A percentile compares a stretch with the other conserved stretches of the same genome.
These are phyloP conservation scores for Suhomyces ambrosiae DNA, from an alignment of 1,139 yeast species.

Conservation along the genomic window DNA sequence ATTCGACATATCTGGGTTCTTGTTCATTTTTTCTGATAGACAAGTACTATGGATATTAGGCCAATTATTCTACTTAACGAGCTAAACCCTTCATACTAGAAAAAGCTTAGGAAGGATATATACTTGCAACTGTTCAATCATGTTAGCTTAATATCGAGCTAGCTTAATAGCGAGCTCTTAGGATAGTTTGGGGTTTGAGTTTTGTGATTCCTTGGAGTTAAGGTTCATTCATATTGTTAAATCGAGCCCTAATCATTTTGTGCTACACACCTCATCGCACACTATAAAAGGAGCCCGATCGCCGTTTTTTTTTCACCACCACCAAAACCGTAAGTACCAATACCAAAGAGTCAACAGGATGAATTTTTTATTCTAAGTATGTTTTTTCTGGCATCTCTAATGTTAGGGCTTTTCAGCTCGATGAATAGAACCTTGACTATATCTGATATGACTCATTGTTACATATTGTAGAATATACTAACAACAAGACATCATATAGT, in stretches of 20 bases:
- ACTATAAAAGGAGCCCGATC: conserved; percentile 7
- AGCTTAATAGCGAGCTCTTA: no score
- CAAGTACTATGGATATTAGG: no score
- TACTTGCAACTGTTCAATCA: no score
- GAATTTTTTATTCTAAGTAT: conserved; percentile 39
- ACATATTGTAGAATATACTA: conserved; percentile 3
- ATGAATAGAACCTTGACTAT: conserved; percentile 59
- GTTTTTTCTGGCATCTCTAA: conserved; percentile 77
- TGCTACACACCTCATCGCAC: conserved; percentile 5
- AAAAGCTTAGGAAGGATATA: no score
- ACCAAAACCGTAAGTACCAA: conserved; percentile 4
- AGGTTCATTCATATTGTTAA: no score
- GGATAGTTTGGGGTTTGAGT: no score
- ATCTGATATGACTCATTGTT: conserved; percentile 40
- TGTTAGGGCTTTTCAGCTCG: conserved; percentile 62
- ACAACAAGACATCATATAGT: neutral
- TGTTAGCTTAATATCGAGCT: no score
- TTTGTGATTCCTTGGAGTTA: no score
- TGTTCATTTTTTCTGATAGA: no score
- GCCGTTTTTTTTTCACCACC: neutral
- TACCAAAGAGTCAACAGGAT: conserved; percentile 29
- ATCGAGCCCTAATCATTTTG: conserved; percentile 5
- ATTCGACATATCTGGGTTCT: no score
- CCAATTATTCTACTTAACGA: no score
- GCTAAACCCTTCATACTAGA: no score